Evolutionary conservation across 352 stramenopile species (phyloP), one percentile per base, ranked within the genome.

Genomic region (Phytophthora foliorum): DNA sequence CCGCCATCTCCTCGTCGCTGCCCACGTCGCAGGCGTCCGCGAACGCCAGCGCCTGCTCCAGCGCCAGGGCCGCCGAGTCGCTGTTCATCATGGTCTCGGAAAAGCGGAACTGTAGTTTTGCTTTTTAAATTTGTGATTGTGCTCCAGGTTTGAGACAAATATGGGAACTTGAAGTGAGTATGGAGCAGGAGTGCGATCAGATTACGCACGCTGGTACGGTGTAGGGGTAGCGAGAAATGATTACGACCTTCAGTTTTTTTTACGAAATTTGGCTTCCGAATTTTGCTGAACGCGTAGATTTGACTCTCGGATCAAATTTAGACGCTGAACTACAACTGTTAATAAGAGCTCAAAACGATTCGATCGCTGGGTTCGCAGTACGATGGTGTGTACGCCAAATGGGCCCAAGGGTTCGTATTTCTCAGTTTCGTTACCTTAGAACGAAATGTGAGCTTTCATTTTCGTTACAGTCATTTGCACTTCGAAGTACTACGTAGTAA

Each of bases 41-140:
- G 66, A 83, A 86, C 29, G 77, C 77, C 49, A 81, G 59, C 36
- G 72, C 72, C 48, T 74, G 64, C 51, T 81, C 68, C 16, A 83
- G 65, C 68, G 69, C 62, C 49, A 79, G 46, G 25, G 64, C 49
- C 7, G 64, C 39, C 52, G 66, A 10, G 48, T 81, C 64, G 50
- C 42, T 69, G 45, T 69, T 69, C 63, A 76, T 63, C 50, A 56
- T 68, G 27, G 34, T 21, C 34, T 19, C 1, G 4, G n/a, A 39
- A 65, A 57, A 49, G 34, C 31, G 21, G 19, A 49, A 63, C 10
- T 42, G 41, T 39, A 22, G 19, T 49, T 39, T 44, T 51, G 9
- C 25, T 8, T 3, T 10, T 29, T 42, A 36, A 56, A 41, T 29
- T 41, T 56, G 39, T 57, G 56, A 71, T 66, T 61, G 46, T 67